Evolutionary conservation across 371 early-diverging fungal species (phyloP).

Genomic region (Actinomortierella ambigua): DNA sequence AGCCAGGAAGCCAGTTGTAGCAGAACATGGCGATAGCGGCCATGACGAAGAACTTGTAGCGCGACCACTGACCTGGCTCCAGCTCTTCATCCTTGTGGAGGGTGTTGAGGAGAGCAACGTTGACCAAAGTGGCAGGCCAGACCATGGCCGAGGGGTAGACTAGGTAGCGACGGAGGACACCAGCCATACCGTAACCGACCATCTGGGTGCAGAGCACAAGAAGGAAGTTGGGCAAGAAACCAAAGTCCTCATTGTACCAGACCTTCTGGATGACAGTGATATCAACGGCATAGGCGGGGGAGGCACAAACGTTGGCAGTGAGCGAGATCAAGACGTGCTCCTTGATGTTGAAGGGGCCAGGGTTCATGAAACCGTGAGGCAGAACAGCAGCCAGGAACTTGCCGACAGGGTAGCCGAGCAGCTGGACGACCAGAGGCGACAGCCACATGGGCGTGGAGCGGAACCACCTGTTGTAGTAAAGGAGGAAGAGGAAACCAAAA

Average conservation of each 20-base stretch:
- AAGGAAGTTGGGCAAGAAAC: conserved; percentile 48
- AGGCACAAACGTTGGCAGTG: conserved; percentile 50
- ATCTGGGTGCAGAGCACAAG: conserved; percentile 67
- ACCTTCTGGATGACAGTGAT: conserved; percentile 59
- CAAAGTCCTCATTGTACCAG: conserved; percentile 54
- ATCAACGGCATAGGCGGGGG: conserved; percentile 64
- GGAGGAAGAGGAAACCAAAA: no score
- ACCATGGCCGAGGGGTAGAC: conserved; percentile 76
- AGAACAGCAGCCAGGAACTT: conserved; percentile 52
- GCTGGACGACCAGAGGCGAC: conserved; percentile 49
- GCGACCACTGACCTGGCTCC: conserved; percentile 33
- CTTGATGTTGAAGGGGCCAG: conserved; percentile 77
- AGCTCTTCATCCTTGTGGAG: conserved; percentile 57
- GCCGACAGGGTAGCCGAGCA: conserved; percentile 59
- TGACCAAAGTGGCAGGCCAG: conserved; percentile 76
- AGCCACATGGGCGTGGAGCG: conserved; percentile 25
- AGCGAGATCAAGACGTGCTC: conserved; percentile 71
- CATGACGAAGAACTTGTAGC: conserved; percentile 68
- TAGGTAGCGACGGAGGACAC: conserved; percentile 62
- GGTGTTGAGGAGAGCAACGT: conserved; percentile 73
- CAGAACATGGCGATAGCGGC: conserved; percentile 47
- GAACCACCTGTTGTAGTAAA: conserved; percentile 18
- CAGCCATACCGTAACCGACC: conserved; percentile 85
- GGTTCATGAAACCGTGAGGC: conserved; percentile 59
- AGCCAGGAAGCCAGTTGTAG: conserved; percentile 78